Conservation (phyloP, 495 filamentous ascomycete species). For the Xylaria venustula region DNA sequence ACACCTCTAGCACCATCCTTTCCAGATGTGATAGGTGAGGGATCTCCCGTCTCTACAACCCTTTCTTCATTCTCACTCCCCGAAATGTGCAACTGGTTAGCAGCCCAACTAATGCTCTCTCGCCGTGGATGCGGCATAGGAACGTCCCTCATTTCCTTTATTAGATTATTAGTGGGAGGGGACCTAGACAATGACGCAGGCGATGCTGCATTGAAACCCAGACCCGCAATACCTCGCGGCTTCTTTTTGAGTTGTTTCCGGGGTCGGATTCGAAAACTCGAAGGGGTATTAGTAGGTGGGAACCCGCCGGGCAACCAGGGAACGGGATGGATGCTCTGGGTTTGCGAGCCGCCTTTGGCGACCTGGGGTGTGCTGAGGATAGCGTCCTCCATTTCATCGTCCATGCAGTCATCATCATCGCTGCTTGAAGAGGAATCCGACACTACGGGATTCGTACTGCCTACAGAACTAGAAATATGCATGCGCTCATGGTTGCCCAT, state of each 20-base stretch:
- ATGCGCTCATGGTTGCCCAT: conserved; percentile 63
- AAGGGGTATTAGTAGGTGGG: conserved; percentile 65
- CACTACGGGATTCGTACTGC: conserved; percentile 76
- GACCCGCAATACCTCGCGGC: conserved; percentile 31
- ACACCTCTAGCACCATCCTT: conserved; percentile 52
- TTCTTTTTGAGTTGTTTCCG: conserved; percentile 50
- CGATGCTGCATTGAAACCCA: conserved; percentile 39
- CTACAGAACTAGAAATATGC: conserved; percentile 78
- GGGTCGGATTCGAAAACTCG: conserved; percentile 79
- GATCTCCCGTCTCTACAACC: conserved; percentile 49
- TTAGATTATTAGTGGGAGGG: conserved; percentile 34
- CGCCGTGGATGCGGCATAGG: conserved; percentile 57
- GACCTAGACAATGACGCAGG: conserved; percentile 43
- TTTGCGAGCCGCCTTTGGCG: conserved; percentile 44
- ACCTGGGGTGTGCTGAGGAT: conserved; percentile 69
- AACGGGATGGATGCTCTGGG: conserved; percentile 45
- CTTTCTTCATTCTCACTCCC: conserved; percentile 80
- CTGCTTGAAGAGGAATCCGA: conserved; percentile 78
- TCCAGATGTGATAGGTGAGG: conserved; percentile 39
- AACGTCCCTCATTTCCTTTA: conserved; percentile 34
- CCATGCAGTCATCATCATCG: conserved; percentile 76
- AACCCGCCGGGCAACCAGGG: conserved; percentile 57
- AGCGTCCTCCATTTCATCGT: conserved; percentile 75
- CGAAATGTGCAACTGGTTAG: conserved; percentile 81
- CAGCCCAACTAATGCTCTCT: conserved; percentile 83